phyloP scores from a whole-genome alignment of 1,284 basidiomycete genomes.

The Ganoderma boninense region DNA sequence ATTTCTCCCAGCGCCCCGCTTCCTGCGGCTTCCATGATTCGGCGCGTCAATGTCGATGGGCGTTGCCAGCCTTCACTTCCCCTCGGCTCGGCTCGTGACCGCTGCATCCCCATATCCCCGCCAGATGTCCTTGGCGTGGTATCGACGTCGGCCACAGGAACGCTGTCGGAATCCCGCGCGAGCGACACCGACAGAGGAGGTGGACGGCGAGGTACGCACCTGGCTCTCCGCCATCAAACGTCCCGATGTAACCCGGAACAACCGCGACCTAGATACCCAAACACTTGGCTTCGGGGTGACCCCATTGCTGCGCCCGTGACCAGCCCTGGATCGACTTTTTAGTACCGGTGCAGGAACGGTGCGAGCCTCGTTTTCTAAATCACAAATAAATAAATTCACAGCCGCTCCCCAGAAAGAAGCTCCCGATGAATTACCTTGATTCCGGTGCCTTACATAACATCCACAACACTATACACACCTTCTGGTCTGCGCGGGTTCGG shows the following conservation, averaged over 20 bases:
- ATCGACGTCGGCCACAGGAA: background rate
- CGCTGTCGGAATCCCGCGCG: background rate
- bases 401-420: background rate
- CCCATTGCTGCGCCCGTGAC: background rate
- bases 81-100: too few relatives aligned
- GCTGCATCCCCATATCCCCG: background rate
- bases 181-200: background rate
- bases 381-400: background rate
- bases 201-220: background rate
- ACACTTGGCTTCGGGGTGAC: background rate
- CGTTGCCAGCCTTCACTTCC: background rate
- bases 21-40: constrained; percentile 1
- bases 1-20: background rate
- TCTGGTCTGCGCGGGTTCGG: background rate
- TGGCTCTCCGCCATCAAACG: background rate
- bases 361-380: background rate
- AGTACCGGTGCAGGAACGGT: background rate
- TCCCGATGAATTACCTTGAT: background rate
- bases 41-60: background rate
- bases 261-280: background rate
- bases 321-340: background rate
- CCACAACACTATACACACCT: background rate
- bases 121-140: background rate
- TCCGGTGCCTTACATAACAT: background rate
- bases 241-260: background rate